Percentiles rank a stretch among this genome's conserved stretches.
Evolutionary conservation across 371 early-diverging fungal species (phyloP).

Genomic region (Circinella minor): DNA sequence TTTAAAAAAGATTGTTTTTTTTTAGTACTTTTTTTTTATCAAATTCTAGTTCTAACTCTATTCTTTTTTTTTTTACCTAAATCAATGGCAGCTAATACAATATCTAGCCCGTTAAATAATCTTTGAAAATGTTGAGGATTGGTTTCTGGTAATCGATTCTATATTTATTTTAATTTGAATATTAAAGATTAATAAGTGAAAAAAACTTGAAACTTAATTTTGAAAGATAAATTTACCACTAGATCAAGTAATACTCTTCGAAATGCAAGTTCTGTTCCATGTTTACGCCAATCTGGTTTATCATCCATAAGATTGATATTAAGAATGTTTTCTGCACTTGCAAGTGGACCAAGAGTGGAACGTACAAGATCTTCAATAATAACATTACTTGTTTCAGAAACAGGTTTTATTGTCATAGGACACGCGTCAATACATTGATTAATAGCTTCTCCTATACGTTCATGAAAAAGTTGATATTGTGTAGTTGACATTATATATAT

Average conservation of each 20-base stretch:
- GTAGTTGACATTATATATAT: neutral
- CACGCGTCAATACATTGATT: neutral
- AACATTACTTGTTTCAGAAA: neutral
- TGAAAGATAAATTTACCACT: constrained; percentile 26
- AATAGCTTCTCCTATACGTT: neutral
- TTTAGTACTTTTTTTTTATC: too few relatives aligned
- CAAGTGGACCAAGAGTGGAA: constrained; percentile 9
- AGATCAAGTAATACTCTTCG: constrained; percentile 30
- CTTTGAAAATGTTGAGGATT: constrained; percentile 25
- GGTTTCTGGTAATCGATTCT: constrained; percentile 20
- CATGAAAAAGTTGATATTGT: neutral
- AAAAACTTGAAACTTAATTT: neutral
- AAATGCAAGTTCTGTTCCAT: constrained; percentile 43
- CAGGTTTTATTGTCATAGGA: neutral
- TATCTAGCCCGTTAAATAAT: constrained; percentile 42
- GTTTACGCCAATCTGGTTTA: constrained; percentile 47
- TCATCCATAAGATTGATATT: constrained; percentile 16
- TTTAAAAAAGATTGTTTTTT: neutral
- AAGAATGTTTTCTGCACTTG: constrained; percentile 4
- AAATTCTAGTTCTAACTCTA: neutral
- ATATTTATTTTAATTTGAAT: neutral
- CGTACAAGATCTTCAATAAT: constrained; percentile 1
- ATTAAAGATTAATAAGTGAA: neutral
- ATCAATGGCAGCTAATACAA: constrained; percentile 41
- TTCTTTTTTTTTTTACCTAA: constrained; percentile 22